Conservation (phyloP, 257 asterid species). For the Solanum habrochaites region DNA sequence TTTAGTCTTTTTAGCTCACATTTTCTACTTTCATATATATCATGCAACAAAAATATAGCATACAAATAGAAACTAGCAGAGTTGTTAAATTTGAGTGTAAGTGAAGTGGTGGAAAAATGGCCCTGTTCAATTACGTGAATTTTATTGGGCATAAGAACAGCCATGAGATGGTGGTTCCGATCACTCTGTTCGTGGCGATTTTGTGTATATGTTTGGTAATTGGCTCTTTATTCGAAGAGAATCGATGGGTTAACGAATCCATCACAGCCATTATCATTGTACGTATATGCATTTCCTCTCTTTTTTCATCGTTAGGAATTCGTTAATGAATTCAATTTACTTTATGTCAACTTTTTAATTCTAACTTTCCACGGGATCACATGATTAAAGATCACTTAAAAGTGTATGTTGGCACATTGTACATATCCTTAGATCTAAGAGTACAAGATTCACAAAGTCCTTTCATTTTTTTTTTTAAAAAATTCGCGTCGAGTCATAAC, state of each 20-base stretch:
- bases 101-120: neutral
- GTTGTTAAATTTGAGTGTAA: neutral
- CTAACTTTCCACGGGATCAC: neutral
- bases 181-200: neutral
- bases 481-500: neutral
- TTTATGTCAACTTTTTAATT: neutral
- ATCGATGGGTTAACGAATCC: neutral
- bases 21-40: neutral
- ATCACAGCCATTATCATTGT: neutral
- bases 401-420: neutral
- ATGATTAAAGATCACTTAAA: neutral
- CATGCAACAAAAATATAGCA: neutral
- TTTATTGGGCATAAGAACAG: neutral
- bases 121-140: neutral
- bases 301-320: too few species aligned
- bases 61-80: neutral
- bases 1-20: neutral
- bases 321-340: neutral
- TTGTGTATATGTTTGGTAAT: neutral
- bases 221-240: neutral
- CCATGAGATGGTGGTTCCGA: neutral
- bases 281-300: neutral
- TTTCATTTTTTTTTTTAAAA: neutral
- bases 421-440: neutral
- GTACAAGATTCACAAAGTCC: neutral